A percentile compares a stretch with the other conserved stretches of the same genome.
phyloP scores from a whole-genome alignment of 352 stramenopile species.

The Globisporangium okanoganense region DNA sequence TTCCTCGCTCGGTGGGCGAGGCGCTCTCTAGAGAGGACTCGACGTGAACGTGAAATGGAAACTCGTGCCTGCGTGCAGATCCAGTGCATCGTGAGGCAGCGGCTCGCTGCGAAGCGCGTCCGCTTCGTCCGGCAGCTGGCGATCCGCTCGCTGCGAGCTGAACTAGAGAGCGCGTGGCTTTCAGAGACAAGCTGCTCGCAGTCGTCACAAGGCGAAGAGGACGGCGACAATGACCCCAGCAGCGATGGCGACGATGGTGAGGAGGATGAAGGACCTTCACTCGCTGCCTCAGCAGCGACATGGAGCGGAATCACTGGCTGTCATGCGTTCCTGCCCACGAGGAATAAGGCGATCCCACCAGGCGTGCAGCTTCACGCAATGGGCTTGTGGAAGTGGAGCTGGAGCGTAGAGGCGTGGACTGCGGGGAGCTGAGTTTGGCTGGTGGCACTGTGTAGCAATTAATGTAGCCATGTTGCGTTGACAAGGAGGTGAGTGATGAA shows the following conservation, averaged over 20 bases:
- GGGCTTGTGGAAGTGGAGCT: not conserved
- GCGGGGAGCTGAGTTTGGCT: not conserved
- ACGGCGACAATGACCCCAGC: not conserved
- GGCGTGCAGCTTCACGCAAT: not conserved
- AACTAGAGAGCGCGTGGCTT: not conserved
- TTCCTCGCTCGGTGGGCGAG: not conserved
- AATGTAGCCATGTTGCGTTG: not conserved
- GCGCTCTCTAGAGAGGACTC: not conserved
- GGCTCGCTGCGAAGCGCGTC: conserved; percentile 1
- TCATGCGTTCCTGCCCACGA: not conserved
- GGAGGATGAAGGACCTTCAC: not conserved
- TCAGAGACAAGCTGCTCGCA: not conserved
- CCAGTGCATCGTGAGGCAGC: not conserved
- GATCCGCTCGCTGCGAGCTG: not conserved
- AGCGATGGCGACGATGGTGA: not conserved
- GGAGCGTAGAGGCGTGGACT: not conserved
- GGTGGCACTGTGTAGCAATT: not conserved
- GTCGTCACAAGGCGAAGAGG: not conserved
- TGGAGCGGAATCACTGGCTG: not conserved
- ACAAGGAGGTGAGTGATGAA: not conserved
- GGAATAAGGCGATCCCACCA: not conserved
- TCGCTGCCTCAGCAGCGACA: not conserved
- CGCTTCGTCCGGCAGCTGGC: not conserved
- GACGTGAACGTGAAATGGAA: not conserved
- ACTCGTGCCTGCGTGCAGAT: not conserved